Conservation (phyloP, 2,329 filamentous ascomycete species). For the Fusarium dlaminii region DNA sequence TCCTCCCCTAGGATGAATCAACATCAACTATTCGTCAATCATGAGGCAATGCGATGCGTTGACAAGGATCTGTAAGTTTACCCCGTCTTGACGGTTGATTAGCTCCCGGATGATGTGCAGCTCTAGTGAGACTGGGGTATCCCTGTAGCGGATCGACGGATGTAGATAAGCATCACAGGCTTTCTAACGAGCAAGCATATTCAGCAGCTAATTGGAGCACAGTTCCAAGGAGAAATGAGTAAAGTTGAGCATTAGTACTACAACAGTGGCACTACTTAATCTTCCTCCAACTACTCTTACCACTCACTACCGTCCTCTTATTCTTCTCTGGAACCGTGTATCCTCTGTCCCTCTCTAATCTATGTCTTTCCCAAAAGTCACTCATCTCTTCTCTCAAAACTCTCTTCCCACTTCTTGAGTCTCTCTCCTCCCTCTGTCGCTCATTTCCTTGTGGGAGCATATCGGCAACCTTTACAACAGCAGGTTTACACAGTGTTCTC, state of each 20-base stretch:
- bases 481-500: slow-evolving; percentile 35
- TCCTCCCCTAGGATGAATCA: not conserved
- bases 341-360: slow-evolving; percentile 51
- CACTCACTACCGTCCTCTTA: slow-evolving; percentile 23
- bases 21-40: not conserved
- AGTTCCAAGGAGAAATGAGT: not conserved
- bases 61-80: not conserved
- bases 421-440: slow-evolving; percentile 34
- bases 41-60: not conserved
- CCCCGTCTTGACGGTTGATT: not conserved
- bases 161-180: not conserved
- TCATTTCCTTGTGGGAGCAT: slow-evolving; percentile 30
- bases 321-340: slow-evolving; percentile 54
- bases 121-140: slow-evolving; percentile 1
- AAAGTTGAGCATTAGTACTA: not conserved
- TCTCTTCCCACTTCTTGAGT: slow-evolving; percentile 21
- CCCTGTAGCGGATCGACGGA: not conserved
- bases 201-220: not conserved
- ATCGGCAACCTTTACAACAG: slow-evolving; percentile 11
- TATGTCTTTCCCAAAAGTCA: slow-evolving; percentile 54
- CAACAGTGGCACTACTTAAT: not conserved
- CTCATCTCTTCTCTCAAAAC: slow-evolving; percentile 46
- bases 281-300: slow-evolving; percentile 21
- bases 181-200: not conserved
- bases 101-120: slow-evolving; percentile 15